Evolutionary conservation across 306 rosid genomes (phyloP), one percentile per base, ranked within the genome.

Genomic region (Lotus japonicus): DNA sequence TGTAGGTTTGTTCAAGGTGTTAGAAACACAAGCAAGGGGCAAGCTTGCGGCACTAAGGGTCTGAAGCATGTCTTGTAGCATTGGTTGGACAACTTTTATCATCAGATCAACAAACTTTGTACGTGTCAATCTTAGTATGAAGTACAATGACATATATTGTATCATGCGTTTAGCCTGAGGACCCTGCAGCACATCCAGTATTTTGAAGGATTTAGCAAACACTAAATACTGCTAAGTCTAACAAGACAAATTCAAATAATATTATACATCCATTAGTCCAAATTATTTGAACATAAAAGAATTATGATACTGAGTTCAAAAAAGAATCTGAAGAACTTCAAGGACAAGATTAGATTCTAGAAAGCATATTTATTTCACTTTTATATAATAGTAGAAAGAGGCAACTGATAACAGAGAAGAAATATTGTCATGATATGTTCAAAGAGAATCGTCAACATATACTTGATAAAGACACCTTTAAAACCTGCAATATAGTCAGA

Each of bases 11-110:
- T 90, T 88, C 90, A 90, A 58, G 61, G 83, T 4, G 75, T 88
- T 85, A 28, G 99, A 90, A 44, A 84, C 75, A 73, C 89, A 85
- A 51, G 99, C 99, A 86, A 88, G 82, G 16, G 96, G 88, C 80
- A 80, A 78, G 82, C 79, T 79, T 71, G 87, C 54, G 44, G 73
- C 74, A 54, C 80, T 67, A 64, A 76, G 80, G 66, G 75, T 75
- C 73, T 79, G 92, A 69, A 82, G 63, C 51, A 84, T n/a, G 14
- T 52, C 14, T 68, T 79, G 79, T 76, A 88, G 74, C 26, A 78
- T 58, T 61, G 63, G 79, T 55, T 54, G 86, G 71, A 73, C 55
- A 60, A 45, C 68, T 61, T 85, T 82, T 51, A 58, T 57, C 76
- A 86, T 68, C 76, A 74, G 64, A 68, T 59, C 64, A 64, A 66